Percentiles rank a stretch among this genome's conserved stretches.
phyloP scores from a whole-genome alignment of 2,329 filamentous ascomycete species.

The Ophiosphaerella narmari region DNA sequence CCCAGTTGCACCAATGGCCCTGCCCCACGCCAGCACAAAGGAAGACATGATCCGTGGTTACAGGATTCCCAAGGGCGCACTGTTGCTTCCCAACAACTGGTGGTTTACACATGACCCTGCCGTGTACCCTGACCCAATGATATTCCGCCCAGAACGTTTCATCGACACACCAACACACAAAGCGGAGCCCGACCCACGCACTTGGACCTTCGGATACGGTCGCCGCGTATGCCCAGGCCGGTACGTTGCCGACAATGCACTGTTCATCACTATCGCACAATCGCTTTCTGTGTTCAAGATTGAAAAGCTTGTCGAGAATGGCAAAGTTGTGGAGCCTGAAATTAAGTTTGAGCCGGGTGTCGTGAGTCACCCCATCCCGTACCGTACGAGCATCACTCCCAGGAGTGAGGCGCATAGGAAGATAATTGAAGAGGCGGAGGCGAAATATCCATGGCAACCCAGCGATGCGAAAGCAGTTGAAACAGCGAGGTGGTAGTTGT shows the following conservation, averaged over 20 bases:
- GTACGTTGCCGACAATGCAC: conserved; percentile 47
- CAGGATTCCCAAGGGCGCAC: conserved; percentile 49
- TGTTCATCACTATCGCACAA: conserved; percentile 52
- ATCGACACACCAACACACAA: conserved; percentile 30
- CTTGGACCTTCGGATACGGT: conserved; percentile 48
- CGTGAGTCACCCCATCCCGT: conserved; percentile 48
- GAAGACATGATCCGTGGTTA: conserved; percentile 48
- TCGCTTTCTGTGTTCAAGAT: conserved; percentile 56
- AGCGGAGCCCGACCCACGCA: conserved; percentile 48
- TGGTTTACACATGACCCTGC: conserved; percentile 50
- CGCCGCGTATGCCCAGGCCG: conserved; percentile 52
- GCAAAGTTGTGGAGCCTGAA: conserved; percentile 43
- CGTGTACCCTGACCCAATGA: conserved; percentile 44
- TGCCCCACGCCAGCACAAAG: conserved; percentile 38
- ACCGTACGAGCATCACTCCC: conserved; percentile 39
- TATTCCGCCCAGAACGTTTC: conserved; percentile 55
- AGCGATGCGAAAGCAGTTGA: conserved; percentile 39
- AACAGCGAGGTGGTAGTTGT: conserved; percentile 1
- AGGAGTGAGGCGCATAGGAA: conserved; percentile 39
- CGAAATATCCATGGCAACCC: conserved; percentile 46
- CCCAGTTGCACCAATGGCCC: conserved; percentile 35
- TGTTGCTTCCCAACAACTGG: conserved; percentile 48
- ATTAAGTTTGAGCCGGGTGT: conserved; percentile 45
- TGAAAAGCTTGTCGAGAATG: conserved; percentile 44
- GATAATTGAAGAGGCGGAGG: conserved; percentile 42